Evolutionary conservation across 1,284 basidiomycete species (phyloP), one percentile per base, ranked within the genome.

Genomic region (Moesziomyces sp.): DNA sequence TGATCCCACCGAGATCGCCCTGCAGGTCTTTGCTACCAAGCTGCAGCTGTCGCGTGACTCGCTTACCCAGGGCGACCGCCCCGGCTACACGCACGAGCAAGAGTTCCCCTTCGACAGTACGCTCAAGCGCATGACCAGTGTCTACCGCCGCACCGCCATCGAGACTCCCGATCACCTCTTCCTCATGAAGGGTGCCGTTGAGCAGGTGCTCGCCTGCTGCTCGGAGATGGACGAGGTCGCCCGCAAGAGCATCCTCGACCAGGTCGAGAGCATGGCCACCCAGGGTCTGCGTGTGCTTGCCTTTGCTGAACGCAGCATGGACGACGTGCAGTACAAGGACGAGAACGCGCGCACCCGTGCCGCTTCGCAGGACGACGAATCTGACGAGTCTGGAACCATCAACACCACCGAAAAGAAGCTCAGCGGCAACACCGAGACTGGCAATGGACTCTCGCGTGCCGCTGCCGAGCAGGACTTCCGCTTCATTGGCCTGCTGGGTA

Each of bases 171-270:
- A 59, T 18, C 63, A 58, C 24, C 43, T 52, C 52, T 64, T 73
- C 43, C 56, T 77, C 46, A 81, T 80, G 78, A 81, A 81, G 67
- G 79, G 79, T 45, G 79, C 79, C 45, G 78, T 78, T 13, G 79
- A 81, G 54, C 70, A 76, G 24, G 75, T 81, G 1, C 50, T 81
- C 28, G 78, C 78, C 14, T 68, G 72, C 50, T 81, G 79, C 42
- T 35, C 46, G 21, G 44, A 45, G n/a, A 69, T 78, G 42, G 71
- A 78, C 49, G 74, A 80, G 8, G 40, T 21, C 3, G 42, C 54
- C 38, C 65, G 74, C 56, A 67, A 61, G 46, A 19, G 43, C 21
- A 74, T 79, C 52, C 47, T 80, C n/a, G 55, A 58, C 30, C 69
- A 74, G 46, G 76, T 80, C 52, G 79, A 81, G 67, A 63, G 24